Base-by-base conservation (phyloP, 768 basidiomycete species). In the Mrakia blollopis region DNA sequence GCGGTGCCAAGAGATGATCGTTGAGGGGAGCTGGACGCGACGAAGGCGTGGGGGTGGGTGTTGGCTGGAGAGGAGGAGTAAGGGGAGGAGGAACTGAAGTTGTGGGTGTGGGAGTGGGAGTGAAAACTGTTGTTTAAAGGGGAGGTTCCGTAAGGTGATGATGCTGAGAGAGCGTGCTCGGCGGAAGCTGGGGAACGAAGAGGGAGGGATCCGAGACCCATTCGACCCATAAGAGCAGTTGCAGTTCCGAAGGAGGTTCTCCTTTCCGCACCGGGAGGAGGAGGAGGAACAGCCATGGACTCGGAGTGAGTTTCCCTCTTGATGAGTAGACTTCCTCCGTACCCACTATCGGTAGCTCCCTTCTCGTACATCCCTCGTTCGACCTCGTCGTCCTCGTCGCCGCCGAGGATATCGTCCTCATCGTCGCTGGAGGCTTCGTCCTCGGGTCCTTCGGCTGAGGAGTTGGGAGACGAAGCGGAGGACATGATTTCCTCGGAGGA, bases 351-450 rank as follows among this genome's bases (percentile, higher is more conserved):
- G 65, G 41, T 21, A 0, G 50, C 16, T 39, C 67, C n/a, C 35
- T 76, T 39, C 57, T 75, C 77, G 52, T 80, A 73, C 61, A 80
- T 9, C 21, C 47, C 47, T 50, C 47, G 47, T 50, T 14, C 47
- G 47, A 14, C 80, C 76, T 81, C 76, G n/a, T 79, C 78, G 54
- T 80, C 80, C 78, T 80, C 80, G 21, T 75, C 79, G 47, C 80
- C 80, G 16, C 52, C 75, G 25, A 65, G 41, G 35, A 44, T n/a
- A 32, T 76, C 75, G 30, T 79, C 79, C 6, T 78, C 79, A 25
- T 65, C 60, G 47, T 50, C 47, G 47, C 47, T 50, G 47, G 47
- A 50, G 21, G 62, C n/a, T 32, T 63, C 73, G 32, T 35, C 18
- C 30, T 37, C 62, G 9, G 30, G 30, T 50, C 47, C 47, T 3